Evolutionary conservation across 306 rosid species (phyloP).

Genomic region (Corylus americana): DNA sequence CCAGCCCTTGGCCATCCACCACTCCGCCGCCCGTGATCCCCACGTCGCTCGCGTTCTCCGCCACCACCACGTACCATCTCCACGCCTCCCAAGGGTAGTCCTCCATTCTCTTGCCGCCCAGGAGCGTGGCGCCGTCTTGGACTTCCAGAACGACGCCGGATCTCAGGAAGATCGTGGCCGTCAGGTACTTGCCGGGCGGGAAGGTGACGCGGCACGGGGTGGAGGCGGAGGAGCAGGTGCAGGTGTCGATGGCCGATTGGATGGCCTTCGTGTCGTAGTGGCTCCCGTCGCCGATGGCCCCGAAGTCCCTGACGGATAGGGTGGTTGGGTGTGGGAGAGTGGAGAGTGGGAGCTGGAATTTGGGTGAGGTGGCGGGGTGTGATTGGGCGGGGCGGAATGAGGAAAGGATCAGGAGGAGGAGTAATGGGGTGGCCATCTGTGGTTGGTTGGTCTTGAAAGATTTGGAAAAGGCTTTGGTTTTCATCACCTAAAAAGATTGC

Average conservation of each 20-base stretch:
- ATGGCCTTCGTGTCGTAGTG: slow-evolving; percentile 76
- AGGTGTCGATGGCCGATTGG: slow-evolving; percentile 78
- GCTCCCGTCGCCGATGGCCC: slow-evolving; percentile 75
- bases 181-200: slow-evolving; percentile 77
- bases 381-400: slow-evolving; percentile 38
- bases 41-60: slow-evolving; percentile 75
- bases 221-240: slow-evolving; percentile 27
- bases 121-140: slow-evolving; percentile 58
- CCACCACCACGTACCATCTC: slow-evolving; percentile 82
- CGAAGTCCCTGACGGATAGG: slow-evolving; percentile 64
- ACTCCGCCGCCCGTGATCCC: slow-evolving; percentile 86
- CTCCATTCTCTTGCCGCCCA: slow-evolving; percentile 56
- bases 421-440: slow-evolving; percentile 30
- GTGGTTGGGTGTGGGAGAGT: slow-evolving; percentile 16
- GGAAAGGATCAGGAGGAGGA: slow-evolving; percentile 10
- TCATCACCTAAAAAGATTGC: too few relatives aligned
- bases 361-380: slow-evolving; percentile 31
- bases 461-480: too few relatives aligned
- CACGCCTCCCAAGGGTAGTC: slow-evolving; percentile 66
- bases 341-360: slow-evolving; percentile 9
- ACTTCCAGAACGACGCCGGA: slow-evolving; percentile 71
- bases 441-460: not conserved
- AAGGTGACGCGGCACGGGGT: slow-evolving; percentile 55
- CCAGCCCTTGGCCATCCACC: slow-evolving; percentile 80
- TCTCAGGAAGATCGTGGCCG: slow-evolving; percentile 68